These are phyloP conservation scores for Leccinum longicurvipes DNA, from an alignment of 768 basidiomycete genomes.

Conservation along the genomic window DNA sequence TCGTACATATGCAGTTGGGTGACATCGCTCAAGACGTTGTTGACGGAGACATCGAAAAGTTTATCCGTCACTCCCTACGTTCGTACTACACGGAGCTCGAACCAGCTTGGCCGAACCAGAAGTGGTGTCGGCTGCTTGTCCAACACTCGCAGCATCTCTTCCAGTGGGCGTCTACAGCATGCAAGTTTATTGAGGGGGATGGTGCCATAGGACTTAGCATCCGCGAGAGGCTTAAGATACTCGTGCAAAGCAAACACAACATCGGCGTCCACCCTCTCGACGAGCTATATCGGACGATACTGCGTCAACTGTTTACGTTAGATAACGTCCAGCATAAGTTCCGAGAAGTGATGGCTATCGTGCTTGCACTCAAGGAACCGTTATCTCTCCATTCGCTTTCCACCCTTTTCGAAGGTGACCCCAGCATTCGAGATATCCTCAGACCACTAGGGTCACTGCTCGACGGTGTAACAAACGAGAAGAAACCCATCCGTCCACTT, in stretches of 20 bases:
- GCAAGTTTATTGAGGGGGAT: constrained; percentile 24
- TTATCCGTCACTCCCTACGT: constrained; percentile 13
- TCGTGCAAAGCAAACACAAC: constrained; percentile 1
- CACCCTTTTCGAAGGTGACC: constrained; percentile 9
- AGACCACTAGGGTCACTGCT: constrained; percentile 22
- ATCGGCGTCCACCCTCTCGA: constrained; percentile 12
- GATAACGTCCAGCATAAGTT: constrained; percentile 7
- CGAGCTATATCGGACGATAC: constrained; percentile 19
- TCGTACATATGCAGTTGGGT: constrained; percentile 14
- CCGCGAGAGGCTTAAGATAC: constrained; percentile 12
- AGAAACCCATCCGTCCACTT: constrained; percentile 26
- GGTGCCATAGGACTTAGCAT: constrained; percentile 11
- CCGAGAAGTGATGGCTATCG: constrained; percentile 20
- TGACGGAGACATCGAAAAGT: constrained; percentile 16
- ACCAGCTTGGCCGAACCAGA: constrained; percentile 15
- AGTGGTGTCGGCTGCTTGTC: constrained; percentile 21
- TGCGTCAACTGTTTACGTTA: constrained; percentile 12
- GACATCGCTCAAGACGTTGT: constrained; percentile 11
- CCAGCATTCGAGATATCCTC: constrained; percentile 15
- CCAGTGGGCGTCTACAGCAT: constrained; percentile 33
- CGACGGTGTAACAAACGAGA: constrained; percentile 12
- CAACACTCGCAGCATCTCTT: constrained; percentile 30
- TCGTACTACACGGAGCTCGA: constrained; percentile 11
- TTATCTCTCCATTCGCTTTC: constrained; percentile 14
- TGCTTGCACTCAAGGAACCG: constrained; percentile 19